Evolutionary conservation across 805 yeast species (phyloP).

Genomic region (Candida multigemmis): DNA sequence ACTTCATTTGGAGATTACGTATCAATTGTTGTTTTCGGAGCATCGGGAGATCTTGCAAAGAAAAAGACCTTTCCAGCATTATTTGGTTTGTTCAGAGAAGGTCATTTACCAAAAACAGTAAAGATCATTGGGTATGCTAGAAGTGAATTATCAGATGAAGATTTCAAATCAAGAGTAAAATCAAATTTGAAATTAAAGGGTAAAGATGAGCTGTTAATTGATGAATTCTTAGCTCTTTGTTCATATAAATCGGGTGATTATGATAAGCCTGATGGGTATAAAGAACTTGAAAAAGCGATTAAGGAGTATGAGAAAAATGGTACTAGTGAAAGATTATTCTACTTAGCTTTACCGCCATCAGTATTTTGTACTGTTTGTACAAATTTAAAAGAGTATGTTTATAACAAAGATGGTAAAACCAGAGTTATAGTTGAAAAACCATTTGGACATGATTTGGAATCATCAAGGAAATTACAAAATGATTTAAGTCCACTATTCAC

Average conservation of each 20-base stretch:
- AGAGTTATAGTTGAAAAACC: conserved; percentile 94
- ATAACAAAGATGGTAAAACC: conserved; percentile 56
- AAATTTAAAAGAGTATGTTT: conserved; percentile 59
- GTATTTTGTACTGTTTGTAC: conserved; percentile 76
- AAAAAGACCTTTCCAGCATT: conserved; percentile 90
- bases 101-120: conserved; percentile 59
- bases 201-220: conserved; percentile 36
- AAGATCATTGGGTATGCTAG: conserved; percentile 91
- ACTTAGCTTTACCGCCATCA: conserved; percentile 91
- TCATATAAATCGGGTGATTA: conserved; percentile 73
- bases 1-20: conserved; percentile 56
- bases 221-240: conserved; percentile 57
- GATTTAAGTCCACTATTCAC: conserved; percentile 77
- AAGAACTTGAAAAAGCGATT: conserved; percentile 44
- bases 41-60: conserved; percentile 91
- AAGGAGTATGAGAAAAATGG: conserved; percentile 47
- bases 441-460: conserved; percentile 83
- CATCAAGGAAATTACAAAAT: conserved; percentile 69
- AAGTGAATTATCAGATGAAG: conserved; percentile 59
- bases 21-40: conserved; percentile 79
- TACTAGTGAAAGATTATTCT: conserved; percentile 73
- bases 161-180: conserved; percentile 58
- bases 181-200: conserved; percentile 48
- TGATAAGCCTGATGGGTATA: conserved; percentile 71
- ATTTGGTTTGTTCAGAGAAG: conserved; percentile 59